phyloP scores from a whole-genome alignment of 169 alveolate species.

The Amoebophrya sp. region DNA sequence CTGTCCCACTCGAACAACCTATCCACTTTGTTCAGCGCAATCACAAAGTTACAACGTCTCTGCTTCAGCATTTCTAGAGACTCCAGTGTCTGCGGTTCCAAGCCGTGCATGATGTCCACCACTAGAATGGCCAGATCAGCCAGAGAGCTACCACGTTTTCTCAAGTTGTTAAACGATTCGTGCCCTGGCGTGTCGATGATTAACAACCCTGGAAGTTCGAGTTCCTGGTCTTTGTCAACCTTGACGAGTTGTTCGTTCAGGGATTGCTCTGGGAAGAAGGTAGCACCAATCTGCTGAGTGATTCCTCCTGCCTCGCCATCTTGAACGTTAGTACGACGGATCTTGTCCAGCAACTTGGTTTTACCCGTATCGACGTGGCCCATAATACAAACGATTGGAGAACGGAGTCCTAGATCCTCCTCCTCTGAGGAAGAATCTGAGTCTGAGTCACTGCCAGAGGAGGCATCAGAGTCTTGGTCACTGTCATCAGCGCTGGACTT shows the following conservation, averaged over 20 bases:
- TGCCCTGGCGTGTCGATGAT: constrained; percentile 99
- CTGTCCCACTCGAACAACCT: constrained; percentile 89
- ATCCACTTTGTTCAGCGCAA: constrained; percentile 98
- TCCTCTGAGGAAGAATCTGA: background rate
- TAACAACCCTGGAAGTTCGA: constrained; percentile 90
- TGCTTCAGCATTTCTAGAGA: constrained; percentile 66
- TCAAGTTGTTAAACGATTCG: constrained; percentile 70
- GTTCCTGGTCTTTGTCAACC: constrained; percentile 46
- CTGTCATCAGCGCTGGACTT: background rate
- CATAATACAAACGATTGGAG: constrained; percentile 94
- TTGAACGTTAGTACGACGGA: constrained; percentile 96
- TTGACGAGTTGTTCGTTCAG: constrained; percentile 75
- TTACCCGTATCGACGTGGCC: constrained; percentile 99
- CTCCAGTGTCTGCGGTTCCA: constrained; percentile 95
- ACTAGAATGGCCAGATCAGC: constrained; percentile 98
- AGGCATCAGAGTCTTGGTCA: background rate
- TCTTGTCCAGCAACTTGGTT: constrained; percentile 95
- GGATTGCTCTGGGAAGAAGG: constrained; percentile 93
- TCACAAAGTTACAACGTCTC: constrained; percentile 88
- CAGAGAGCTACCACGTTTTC: constrained; percentile 95
- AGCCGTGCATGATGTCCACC: constrained; percentile 98
- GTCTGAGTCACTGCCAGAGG: background rate
- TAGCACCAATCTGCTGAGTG: constrained; percentile 99
- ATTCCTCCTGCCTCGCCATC: constrained; percentile 99
- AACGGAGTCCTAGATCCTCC: constrained; percentile 60